Evolutionary conservation across 2,329 filamentous ascomycete genomes (phyloP), one percentile per base, ranked within the genome.

Genomic region (Hymenoscyphus fraxineus): DNA sequence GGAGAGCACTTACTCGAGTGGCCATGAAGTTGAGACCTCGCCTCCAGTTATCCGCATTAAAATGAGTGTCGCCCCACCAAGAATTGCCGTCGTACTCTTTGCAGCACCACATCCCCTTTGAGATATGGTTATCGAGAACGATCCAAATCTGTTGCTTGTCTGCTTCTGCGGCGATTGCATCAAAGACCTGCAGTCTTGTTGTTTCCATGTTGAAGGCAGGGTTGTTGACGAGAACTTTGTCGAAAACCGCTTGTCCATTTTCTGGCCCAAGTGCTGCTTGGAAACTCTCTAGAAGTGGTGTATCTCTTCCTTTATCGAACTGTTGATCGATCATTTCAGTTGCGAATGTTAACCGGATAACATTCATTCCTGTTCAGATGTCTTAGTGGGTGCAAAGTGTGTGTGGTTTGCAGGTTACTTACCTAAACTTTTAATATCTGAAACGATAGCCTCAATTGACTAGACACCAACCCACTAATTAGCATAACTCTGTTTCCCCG

Each of bases 271-370:
- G 77, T 13, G 72, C 81, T 22, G 73, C 73, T 10, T 65, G 73
- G 38, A 83, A 81, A 0, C 82, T 79, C 3, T 74, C 77, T 65
- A 78, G 69, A 16, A 84, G 68, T 2, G 80, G 75, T 3, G 81
- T 73, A 32, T 84, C 82, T 16, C 78, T 79, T 19, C 74, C 75
- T 62, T 82, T 82, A 61, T 71, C 76, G 60, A 81, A 81, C 64
- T 83, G 82, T 69, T 84, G 78, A 63, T 87, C 85, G 61, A 88
- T 76, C 81, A 87, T 83, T 72, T 88, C 80, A 59, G 83, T 88
- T 9, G 85, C 84, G 59, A 81, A 88, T 0, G 84, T 87, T 58
- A 88, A 74, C 1, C 85, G 84, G 27, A 88, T 81, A 1, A 83
- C 81, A 68, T 88, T 88, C 41, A 60, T 35, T 22, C 31, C 59